Conservation (phyloP, 768 basidiomycete genomes). For the Rhodotorula kratochvilovae region DNA sequence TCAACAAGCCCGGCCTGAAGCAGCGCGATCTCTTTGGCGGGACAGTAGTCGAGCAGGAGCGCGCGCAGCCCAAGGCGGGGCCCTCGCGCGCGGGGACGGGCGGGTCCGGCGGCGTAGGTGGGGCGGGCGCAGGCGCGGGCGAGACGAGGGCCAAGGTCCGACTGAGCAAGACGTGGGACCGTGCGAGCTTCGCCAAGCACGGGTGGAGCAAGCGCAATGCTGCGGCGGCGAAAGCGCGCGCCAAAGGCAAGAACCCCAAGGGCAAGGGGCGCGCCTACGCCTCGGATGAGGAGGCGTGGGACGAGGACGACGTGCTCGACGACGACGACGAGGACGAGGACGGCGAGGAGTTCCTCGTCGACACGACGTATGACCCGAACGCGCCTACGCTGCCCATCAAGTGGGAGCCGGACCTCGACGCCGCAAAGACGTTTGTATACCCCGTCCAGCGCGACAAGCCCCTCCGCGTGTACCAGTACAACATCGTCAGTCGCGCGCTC, state of each 20-base stretch:
- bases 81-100: background rate
- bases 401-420: conserved; percentile 67
- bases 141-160: conserved; percentile 52
- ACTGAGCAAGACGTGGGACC: conserved; percentile 83
- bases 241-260: conserved; percentile 54
- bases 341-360: conserved; percentile 40
- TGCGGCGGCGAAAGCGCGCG: conserved; percentile 54
- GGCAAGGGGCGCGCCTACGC: conserved; percentile 26
- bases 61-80: background rate
- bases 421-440: conserved; percentile 81
- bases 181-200: conserved; percentile 76
- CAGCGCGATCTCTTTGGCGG: conserved; percentile 34
- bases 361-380: conserved; percentile 61
- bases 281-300: conserved; percentile 45
- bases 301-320: conserved; percentile 53
- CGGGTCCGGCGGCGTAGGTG: conserved; percentile 1
- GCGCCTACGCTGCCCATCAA: conserved; percentile 82
- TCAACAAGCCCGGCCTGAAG: conserved; percentile 22
- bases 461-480: conserved; percentile 89
- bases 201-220: conserved; percentile 49
- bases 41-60: background rate
- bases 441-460: conserved; percentile 67
- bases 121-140: conserved; percentile 11
- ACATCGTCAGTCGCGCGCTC: conserved; percentile 77
- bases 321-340: conserved; percentile 57